These are phyloP conservation scores for Chlamydomonas reinhardtii DNA, from an alignment of 163 green algal species.

Conservation along the genomic window DNA sequence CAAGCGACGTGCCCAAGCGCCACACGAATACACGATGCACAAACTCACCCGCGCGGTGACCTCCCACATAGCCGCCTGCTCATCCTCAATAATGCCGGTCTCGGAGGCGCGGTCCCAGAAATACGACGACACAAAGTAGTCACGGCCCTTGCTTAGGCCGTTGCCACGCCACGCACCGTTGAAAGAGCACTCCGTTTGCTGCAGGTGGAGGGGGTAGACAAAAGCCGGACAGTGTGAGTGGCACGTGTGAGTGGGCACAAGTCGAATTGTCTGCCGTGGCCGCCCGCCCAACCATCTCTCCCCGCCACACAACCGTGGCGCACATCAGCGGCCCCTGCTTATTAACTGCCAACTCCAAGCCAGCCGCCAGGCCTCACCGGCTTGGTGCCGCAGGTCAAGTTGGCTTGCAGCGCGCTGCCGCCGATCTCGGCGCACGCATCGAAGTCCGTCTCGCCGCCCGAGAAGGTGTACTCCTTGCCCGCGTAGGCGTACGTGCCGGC, in stretches of 20 bases:
- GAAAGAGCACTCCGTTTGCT: constrained; percentile 88
- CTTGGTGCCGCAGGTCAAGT: constrained; percentile 48
- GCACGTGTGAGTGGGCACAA: no score
- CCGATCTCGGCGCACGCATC: constrained; percentile 57
- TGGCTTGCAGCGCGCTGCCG: constrained; percentile 42
- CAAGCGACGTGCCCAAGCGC: no score
- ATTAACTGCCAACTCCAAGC: no score
- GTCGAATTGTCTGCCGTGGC: no score
- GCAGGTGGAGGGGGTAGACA: neutral
- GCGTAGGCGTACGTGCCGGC: constrained; percentile 73
- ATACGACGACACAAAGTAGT: constrained; percentile 96
- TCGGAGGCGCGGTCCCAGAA: constrained; percentile 96
- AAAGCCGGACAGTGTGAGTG: no score
- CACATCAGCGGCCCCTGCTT: no score
- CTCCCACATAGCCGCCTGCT: constrained; percentile 66
- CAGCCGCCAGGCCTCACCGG: constrained; percentile 8
- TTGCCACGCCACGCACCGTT: constrained; percentile 91
- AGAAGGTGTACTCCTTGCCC: constrained; percentile 54
- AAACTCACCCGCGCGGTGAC: constrained; percentile 48
- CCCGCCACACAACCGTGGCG: neutral
- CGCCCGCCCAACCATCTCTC: no score
- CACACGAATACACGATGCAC: no score
- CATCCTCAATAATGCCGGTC: constrained; percentile 81
- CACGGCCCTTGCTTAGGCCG: constrained; percentile 57
- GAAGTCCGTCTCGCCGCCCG: neutral